Base-by-base conservation (phyloP, 345 rosid genomes). In the Erysimum cheiranthoides region DNA sequence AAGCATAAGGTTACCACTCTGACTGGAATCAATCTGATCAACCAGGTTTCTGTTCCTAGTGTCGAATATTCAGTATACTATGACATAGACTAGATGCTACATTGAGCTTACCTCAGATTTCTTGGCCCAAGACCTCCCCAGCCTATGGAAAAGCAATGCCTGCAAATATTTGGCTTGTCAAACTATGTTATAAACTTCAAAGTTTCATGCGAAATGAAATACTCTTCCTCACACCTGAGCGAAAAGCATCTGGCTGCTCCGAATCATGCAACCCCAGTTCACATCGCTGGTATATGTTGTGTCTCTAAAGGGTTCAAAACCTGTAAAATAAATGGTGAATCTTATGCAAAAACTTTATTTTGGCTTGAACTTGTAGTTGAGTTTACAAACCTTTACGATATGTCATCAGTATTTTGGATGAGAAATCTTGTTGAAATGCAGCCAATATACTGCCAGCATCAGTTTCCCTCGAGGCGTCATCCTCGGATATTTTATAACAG, bases 171-270 rank as follows among this genome's bases (percentile, higher is more conserved):
- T 46, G 35, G 46, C 49, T 60, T 49, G 38, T 66, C 13, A 73
- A 64, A 2, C 38, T 11, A 32, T 61, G 64, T 68, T 21, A 51
- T 3, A 43, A 52, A 46, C 66, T 54, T 14, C 16, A 68, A 36
- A n/a, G 27, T n/a, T 18, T 10, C 34, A 53, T 6, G 51, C 13
- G 57, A 54, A 51, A 56, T 39, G 54, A n/a, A n/a, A 53, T 45
- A 53, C 1, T 25, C 10, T 54, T 17, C 18, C 21, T 14, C 58
- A 59, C 59, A 85, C 96, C 95, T 95, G 99, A 73, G 97, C 97
- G 47, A 90, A 79, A 58, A 95, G 93, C 99, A 95, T 95, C 84
- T 95, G 99, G 81, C 99, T 86, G 80, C 99, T 92, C 60, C 99
- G 86, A 53, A 92, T 83, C 99, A 95, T 95, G 87, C 99, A 95